Conservation (phyloP, 1,284 basidiomycete species). For the Acaromyces ingoldii region DNA sequence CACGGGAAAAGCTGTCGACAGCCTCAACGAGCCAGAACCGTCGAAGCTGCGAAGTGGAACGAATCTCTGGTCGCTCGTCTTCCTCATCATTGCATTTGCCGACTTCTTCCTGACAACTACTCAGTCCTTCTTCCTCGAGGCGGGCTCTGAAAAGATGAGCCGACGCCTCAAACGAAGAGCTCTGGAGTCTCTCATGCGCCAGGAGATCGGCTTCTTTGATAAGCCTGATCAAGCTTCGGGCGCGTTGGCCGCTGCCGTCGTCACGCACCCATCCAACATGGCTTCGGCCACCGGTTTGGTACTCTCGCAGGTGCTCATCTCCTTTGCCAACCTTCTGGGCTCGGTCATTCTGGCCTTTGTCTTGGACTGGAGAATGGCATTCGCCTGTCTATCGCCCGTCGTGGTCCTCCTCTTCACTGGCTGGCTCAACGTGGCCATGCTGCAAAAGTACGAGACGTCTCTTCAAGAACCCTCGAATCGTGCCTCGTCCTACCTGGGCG, state of each 20-base stretch:
- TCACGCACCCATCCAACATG: constrained; percentile 51
- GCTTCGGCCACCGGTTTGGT: constrained; percentile 52
- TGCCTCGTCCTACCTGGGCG: constrained; percentile 50
- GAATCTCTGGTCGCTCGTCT: constrained; percentile 36
- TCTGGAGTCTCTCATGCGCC: constrained; percentile 33
- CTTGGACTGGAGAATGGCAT: constrained; percentile 51
- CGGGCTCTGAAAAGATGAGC: constrained; percentile 36
- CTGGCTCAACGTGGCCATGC: constrained; percentile 48
- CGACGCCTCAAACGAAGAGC: constrained; percentile 32
- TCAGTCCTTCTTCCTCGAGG: constrained; percentile 39
- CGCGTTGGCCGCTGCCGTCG: constrained; percentile 51
- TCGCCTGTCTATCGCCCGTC: constrained; percentile 51
- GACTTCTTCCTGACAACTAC: constrained; percentile 28
- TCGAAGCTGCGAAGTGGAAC: constrained; percentile 15
- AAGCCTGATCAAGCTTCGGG: constrained; percentile 50
- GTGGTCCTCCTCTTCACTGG: constrained; percentile 36
- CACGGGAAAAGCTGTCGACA: constrained; percentile 35
- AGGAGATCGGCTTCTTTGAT: constrained; percentile 49
- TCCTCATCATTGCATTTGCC: constrained; percentile 33
- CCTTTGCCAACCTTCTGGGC: constrained; percentile 48
- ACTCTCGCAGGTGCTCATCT: constrained; percentile 50
- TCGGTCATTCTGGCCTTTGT: constrained; percentile 51
- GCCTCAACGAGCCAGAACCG: constrained; percentile 21
- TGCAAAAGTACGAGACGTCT: constrained; percentile 46
- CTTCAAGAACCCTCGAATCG: constrained; percentile 39